These are phyloP conservation scores for Patellaria atrata DNA, from an alignment of 495 filamentous ascomycete genomes.

Conservation along the genomic window DNA sequence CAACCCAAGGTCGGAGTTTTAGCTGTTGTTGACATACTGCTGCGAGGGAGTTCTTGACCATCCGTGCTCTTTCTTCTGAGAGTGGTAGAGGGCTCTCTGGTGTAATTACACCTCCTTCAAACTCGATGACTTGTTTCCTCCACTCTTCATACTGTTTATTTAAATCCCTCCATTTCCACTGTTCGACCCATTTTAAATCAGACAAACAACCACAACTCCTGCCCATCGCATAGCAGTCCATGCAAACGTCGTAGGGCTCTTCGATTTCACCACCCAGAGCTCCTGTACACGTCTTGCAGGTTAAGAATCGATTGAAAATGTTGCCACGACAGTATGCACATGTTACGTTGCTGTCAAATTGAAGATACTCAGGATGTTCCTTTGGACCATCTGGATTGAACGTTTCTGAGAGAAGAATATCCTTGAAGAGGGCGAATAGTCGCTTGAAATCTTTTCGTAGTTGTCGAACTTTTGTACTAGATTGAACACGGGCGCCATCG, in stretches of 20 bases:
- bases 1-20: conserved; percentile 49
- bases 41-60: conserved; percentile 62
- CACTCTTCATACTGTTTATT: conserved; percentile 64
- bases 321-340: conserved; percentile 94
- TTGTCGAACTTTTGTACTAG: conserved; percentile 40
- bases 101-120: conserved; percentile 45
- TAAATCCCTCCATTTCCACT: conserved; percentile 75
- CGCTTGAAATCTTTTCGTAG: conserved; percentile 63
- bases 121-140: conserved; percentile 56
- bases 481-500: conserved; percentile 18
- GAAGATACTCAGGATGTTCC: conserved; percentile 54
- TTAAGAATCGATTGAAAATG: conserved; percentile 93
- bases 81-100: conserved; percentile 49
- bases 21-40: conserved; percentile 85
- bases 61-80: conserved; percentile 43
- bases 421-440: conserved; percentile 60
- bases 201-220: conserved; percentile 81
- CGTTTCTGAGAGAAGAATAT: conserved; percentile 70
- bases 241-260: conserved; percentile 74
- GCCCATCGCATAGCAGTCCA: conserved; percentile 93
- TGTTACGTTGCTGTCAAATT: conserved; percentile 76
- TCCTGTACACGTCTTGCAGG: conserved; percentile 62
- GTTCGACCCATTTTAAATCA: conserved; percentile 77
- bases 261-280: conserved; percentile 30
- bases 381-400: conserved; percentile 48